Percentiles rank a stretch among this genome's conserved stretches.
phyloP scores from a whole-genome alignment of 2,329 filamentous ascomycete species.

The Talaromyces piceae region DNA sequence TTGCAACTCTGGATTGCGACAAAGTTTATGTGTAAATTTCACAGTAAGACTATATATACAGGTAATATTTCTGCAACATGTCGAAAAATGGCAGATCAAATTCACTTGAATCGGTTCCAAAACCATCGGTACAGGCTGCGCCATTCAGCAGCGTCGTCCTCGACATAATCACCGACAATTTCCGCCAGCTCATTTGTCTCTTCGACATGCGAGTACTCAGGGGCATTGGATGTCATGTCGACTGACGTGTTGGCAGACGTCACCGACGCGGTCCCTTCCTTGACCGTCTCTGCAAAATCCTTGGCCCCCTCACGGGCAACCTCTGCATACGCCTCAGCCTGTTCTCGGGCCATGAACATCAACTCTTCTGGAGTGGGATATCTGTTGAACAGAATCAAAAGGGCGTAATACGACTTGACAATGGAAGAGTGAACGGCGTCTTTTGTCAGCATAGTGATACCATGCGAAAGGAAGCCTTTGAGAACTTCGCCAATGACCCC shows the following conservation, averaged over 20 bases:
- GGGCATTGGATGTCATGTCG: conserved; percentile 24
- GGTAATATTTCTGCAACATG: too few species aligned
- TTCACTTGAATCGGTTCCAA: conserved; percentile 21
- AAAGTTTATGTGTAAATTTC: background rate
- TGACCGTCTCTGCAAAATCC: conserved; percentile 15
- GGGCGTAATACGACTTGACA: conserved; percentile 62
- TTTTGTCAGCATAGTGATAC: conserved; percentile 81
- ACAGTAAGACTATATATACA: background rate
- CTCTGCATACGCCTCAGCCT: conserved; percentile 35
- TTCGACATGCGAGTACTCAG: conserved; percentile 12
- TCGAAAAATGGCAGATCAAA: background rate
- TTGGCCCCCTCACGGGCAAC: conserved; percentile 33
- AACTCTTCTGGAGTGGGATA: conserved; percentile 40
- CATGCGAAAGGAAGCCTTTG: conserved; percentile 79
- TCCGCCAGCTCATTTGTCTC: conserved; percentile 38
- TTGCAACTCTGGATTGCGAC: too few species aligned
- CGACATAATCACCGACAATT: conserved; percentile 39
- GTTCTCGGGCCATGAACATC: conserved; percentile 30
- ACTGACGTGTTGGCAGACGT: conserved; percentile 21
- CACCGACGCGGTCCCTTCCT: conserved; percentile 1
- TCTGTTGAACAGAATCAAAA: conserved; percentile 44
- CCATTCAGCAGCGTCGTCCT: conserved; percentile 36
- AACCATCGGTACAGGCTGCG: conserved; percentile 37
- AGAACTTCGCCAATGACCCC: conserved; percentile 69
- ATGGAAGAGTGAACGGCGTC: conserved; percentile 66